Evolutionary conservation across 1,284 basidiomycete species (phyloP).

Genomic region (Ceraceosorus bombacis): DNA sequence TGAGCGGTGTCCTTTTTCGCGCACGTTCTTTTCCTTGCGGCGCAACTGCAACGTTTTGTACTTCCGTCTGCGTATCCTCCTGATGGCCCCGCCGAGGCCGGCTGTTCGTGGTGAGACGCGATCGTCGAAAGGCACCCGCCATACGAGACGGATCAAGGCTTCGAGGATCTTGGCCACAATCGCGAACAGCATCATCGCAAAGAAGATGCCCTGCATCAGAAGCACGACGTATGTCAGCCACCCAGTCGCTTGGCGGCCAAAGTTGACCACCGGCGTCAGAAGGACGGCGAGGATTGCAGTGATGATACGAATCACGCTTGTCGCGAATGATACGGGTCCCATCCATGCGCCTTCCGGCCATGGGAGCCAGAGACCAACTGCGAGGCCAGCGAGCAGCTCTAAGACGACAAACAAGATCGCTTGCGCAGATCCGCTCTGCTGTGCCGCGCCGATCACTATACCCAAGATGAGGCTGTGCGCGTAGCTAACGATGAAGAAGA

Average conservation of each 20-base stretch:
- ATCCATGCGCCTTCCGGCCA: slow-evolving; percentile 94
- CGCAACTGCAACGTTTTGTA: slow-evolving; percentile 27
- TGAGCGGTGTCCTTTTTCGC: neutral
- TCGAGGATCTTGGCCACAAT: slow-evolving; percentile 77
- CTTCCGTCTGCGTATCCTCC: slow-evolving; percentile 26
- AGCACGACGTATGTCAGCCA: slow-evolving; percentile 92
- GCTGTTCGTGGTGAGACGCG: slow-evolving; percentile 22
- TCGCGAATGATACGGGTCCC: slow-evolving; percentile 84
- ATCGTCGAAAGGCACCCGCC: slow-evolving; percentile 73
- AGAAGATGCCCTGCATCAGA: slow-evolving; percentile 74
- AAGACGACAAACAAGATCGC: slow-evolving; percentile 64
- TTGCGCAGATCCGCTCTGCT: slow-evolving; percentile 80
- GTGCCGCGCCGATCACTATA: slow-evolving; percentile 77
- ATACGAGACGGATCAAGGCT: slow-evolving; percentile 68
- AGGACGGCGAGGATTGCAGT: slow-evolving; percentile 82
- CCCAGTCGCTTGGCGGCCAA: slow-evolving; percentile 49
- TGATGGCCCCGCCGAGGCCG: slow-evolving; percentile 33
- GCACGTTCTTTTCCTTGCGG: neutral
- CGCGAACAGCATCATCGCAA: slow-evolving; percentile 70
- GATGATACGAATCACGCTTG: slow-evolving; percentile 80
- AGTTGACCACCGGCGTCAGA: slow-evolving; percentile 67
- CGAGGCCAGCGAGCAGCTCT: slow-evolving; percentile 49
- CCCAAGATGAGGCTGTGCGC: slow-evolving; percentile 71
- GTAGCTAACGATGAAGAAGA: slow-evolving; percentile 75
- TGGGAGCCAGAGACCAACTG: slow-evolving; percentile 63